Conservation (phyloP, 2,329 filamentous ascomycete genomes). For the Fusarium foetens region DNA sequence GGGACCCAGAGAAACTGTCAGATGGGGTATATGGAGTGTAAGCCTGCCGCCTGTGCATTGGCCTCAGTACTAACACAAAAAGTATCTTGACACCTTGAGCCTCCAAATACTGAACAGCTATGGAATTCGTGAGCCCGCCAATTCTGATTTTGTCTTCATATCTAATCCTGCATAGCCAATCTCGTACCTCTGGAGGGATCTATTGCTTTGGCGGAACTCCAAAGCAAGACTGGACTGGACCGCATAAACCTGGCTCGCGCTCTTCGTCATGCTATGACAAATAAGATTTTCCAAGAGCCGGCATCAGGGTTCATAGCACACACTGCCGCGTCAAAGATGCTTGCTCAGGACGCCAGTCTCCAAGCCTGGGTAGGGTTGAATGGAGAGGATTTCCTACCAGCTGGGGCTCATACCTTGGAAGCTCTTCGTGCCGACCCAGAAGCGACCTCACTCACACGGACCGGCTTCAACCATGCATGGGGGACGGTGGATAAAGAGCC, state of each 20-base stretch:
- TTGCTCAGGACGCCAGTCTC: slow-evolving; percentile 60
- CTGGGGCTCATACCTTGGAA: slow-evolving; percentile 57
- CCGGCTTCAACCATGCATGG: slow-evolving; percentile 64
- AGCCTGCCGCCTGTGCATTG: slow-evolving; percentile 37
- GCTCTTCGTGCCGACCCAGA: slow-evolving; percentile 58
- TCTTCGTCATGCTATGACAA: slow-evolving; percentile 67
- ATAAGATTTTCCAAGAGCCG: slow-evolving; percentile 64
- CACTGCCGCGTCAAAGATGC: slow-evolving; percentile 62
- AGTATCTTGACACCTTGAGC: slow-evolving; percentile 63
- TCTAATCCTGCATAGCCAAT: slow-evolving; percentile 51
- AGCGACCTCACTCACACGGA: slow-evolving; percentile 58
- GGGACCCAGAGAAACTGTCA: slow-evolving; percentile 61
- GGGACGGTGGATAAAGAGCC: slow-evolving; percentile 61
- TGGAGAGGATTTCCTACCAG: slow-evolving; percentile 63
- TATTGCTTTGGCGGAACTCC: slow-evolving; percentile 58
- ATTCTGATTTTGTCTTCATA: background rate
- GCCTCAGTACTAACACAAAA: slow-evolving; percentile 23
- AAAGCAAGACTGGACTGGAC: slow-evolving; percentile 57
- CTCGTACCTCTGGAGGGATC: slow-evolving; percentile 60
- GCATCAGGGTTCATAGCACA: slow-evolving; percentile 62
- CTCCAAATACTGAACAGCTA: slow-evolving; percentile 63
- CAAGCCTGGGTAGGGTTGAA: slow-evolving; percentile 67
- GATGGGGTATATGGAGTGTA: slow-evolving; percentile 65
- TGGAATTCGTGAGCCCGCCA: slow-evolving; percentile 55
- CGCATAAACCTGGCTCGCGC: slow-evolving; percentile 62